These are phyloP conservation scores for Cystofilobasidium ferigula DNA, from an alignment of 768 basidiomycete species.

Conservation along the genomic window DNA sequence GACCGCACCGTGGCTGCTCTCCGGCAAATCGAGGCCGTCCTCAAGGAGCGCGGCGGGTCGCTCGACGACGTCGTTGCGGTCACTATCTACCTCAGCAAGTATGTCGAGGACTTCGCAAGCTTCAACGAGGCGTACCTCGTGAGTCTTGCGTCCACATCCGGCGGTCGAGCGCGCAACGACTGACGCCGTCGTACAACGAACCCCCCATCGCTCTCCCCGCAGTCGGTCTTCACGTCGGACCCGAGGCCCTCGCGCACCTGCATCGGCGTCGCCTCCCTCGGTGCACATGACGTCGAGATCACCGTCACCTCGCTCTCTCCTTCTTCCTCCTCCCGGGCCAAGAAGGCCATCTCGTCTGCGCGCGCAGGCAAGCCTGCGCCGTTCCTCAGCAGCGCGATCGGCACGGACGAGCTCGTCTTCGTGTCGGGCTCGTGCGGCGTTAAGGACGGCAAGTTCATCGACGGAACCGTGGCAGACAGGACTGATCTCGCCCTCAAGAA, in stretches of 20 bases:
- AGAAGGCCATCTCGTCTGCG: constrained; percentile 9
- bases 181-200: too few species aligned
- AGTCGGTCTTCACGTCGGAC: constrained; percentile 1
- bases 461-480: constrained; percentile 18
- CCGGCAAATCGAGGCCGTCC: constrained; percentile 11
- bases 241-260: constrained; percentile 19
- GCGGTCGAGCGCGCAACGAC: too few species aligned
- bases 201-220: too few species aligned
- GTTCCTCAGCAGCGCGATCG: constrained; percentile 21
- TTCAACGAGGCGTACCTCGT: constrained; percentile 17
- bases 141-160: too few species aligned
- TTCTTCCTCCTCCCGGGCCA: background rate
- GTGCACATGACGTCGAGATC: constrained; percentile 21
- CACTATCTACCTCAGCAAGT: constrained; percentile 24
- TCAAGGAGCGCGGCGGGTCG: too few species aligned
- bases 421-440: constrained; percentile 21
- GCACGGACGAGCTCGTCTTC: constrained; percentile 17
- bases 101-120: constrained; percentile 18
- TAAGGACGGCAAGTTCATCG: constrained; percentile 20
- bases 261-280: constrained; percentile 20
- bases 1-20: constrained; percentile 18
- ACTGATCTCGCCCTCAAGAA: constrained; percentile 14
- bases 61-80: constrained; percentile 23
- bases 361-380: constrained; percentile 12
- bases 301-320: constrained; percentile 21